Evolutionary conservation across 108 stramenopile genomes (phyloP).

Genomic region (Aurantiochytrium sp.): DNA sequence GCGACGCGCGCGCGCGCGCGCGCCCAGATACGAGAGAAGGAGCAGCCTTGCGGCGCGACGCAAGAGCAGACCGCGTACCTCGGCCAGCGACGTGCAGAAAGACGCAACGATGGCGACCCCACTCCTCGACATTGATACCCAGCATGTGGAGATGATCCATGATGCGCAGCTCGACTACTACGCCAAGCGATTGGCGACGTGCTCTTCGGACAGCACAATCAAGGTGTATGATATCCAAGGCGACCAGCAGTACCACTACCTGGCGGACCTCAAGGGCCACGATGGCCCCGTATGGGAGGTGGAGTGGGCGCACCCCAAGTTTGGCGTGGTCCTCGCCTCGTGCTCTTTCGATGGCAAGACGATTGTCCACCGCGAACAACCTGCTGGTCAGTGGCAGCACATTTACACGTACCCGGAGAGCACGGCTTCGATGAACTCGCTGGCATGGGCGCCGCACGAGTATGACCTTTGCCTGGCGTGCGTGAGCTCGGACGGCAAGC

Average conservation of each 20-base stretch:
- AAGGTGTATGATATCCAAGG: conserved; percentile 80
- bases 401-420: conserved; percentile 56
- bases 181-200: conserved; percentile 82
- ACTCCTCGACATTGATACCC: conserved; percentile 60
- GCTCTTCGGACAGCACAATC: conserved; percentile 76
- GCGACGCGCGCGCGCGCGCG: too few species aligned
- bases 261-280: conserved; percentile 40
- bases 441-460: conserved; percentile 78
- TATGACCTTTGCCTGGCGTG: conserved; percentile 63
- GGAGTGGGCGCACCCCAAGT: conserved; percentile 88
- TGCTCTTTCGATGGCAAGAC: conserved; percentile 80
- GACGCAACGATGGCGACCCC: neutral
- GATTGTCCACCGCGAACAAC: conserved; percentile 69
- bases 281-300: conserved; percentile 89
- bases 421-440: conserved; percentile 61
- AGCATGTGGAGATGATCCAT: conserved; percentile 89
- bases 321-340: conserved; percentile 70
- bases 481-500: conserved; percentile 72
- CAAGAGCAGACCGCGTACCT: too few species aligned
- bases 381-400: conserved; percentile 68
- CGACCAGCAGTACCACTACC: conserved; percentile 41
- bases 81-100: too few species aligned
- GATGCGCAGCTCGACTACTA: conserved; percentile 90
- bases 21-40: too few species aligned
- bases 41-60: too few species aligned